Base-by-base conservation (phyloP, 768 basidiomycete species). In the Lentinula sp. region DNA sequence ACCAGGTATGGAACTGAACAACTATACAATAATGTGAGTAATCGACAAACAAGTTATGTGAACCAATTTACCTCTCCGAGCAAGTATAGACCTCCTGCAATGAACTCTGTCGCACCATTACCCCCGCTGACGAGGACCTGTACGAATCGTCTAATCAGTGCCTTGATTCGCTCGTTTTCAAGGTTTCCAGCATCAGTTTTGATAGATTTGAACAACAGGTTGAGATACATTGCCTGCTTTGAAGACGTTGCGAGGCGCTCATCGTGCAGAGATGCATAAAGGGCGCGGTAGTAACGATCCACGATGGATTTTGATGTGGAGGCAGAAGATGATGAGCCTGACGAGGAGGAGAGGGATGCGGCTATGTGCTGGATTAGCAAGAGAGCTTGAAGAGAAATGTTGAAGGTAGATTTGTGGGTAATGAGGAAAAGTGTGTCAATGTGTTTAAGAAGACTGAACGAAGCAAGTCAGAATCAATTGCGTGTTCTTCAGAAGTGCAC, bases 161-260 rank as follows among this genome's bases (percentile, higher is more conserved):
- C 92, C 70, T 86, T 86, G 16, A 89, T 81, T 8, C 96, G 81
- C 51, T 84, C 83, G 0, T 71, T 61, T 59, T 82, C 80, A 35
- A 66, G 67, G 64, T 88, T 88, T 0, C 73, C 75, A 8, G 69
- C 76, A 59, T 81, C 80, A 3, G 80, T 80, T 73, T 95, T 96
- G 65, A 97, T 74, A 2, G 91, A 88, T 67, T 92, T 95, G 83
- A 95, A 95, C 18, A 98, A 72, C 16, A 99, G 74, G 69, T 98
- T 98, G 60, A 99, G 82, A 72, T 96, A 98, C 87, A 98, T 91
- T 5, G 95, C 94, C 70, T 98, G 95, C 69, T 98, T 98, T 2
- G 88, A 89, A 11, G 93, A 93, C 2, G 80, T 78, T 2, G 87
- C 80, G 1, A 99, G 81, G 13, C 96, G 86, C 1, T 78, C 75